These are phyloP conservation scores for Triticum dicoccoides DNA, from an alignment of 176 grass and related monocot genomes.

Conservation along the genomic window DNA sequence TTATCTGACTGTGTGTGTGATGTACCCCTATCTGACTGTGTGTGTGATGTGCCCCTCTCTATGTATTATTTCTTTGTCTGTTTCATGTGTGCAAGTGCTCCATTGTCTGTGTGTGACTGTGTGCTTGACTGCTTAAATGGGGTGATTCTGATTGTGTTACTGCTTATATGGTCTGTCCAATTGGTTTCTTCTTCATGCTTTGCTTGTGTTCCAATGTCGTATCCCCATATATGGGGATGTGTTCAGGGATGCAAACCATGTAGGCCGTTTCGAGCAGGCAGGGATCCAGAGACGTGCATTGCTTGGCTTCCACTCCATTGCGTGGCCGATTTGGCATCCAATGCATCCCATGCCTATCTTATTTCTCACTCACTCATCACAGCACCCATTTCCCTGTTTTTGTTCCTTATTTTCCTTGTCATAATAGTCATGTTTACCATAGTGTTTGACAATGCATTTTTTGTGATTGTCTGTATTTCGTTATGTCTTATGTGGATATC, in stretches of 20 bases:
- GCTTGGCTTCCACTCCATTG: slow-evolving; percentile 26
- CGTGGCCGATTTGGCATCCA: slow-evolving; percentile 45
- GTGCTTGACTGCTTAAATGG: too few relatives aligned
- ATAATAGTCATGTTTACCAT: too few relatives aligned
- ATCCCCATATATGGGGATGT: slow-evolving; percentile 42
- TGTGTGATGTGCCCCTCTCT: too few relatives aligned
- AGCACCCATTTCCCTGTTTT: not conserved
- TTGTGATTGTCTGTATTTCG: too few relatives aligned
- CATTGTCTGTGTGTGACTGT: too few relatives aligned
- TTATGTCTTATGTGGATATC: too few relatives aligned
- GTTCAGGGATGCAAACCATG: slow-evolving; percentile 19
- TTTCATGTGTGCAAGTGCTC: too few relatives aligned
- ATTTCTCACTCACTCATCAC: not conserved
- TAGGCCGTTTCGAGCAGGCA: slow-evolving; percentile 13
- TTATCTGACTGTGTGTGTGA: too few relatives aligned
- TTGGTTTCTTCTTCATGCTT: not conserved
- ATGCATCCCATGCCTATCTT: not conserved
- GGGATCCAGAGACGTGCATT: slow-evolving; percentile 33
- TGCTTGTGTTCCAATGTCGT: not conserved
- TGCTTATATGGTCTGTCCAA: not conserved
- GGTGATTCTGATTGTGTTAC: too few relatives aligned
- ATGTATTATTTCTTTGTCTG: too few relatives aligned
- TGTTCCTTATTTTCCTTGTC: not conserved
- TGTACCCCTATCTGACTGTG: too few relatives aligned
- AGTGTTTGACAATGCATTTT: too few relatives aligned